phyloP scores from a whole-genome alignment of 345 rosid species.

The Linum lewisii region DNA sequence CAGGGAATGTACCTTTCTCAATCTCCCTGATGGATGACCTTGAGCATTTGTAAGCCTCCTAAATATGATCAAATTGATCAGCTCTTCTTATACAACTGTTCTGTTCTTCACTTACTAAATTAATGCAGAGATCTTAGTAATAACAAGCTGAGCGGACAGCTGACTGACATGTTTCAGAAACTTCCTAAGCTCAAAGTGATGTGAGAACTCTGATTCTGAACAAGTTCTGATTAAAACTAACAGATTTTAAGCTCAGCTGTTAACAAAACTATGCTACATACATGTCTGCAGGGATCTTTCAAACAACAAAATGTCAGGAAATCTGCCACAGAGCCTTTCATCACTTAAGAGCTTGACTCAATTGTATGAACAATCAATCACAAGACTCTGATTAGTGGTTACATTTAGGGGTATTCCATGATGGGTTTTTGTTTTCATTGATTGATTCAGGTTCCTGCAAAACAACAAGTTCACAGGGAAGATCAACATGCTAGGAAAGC shows the following conservation, averaged over 20 bases:
- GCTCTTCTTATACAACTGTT: too few relatives aligned
- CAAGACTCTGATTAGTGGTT: too few relatives aligned
- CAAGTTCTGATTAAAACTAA: too few relatives aligned
- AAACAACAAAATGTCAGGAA: conserved; percentile 52
- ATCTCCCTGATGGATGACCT: conserved; percentile 72
- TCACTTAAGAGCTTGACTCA: conserved; percentile 41
- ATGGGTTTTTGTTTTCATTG: neutral
- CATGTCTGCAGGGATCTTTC: conserved; percentile 64
- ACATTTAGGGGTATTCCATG: too few relatives aligned
- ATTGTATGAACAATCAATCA: conserved; percentile 40
- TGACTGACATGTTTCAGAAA: conserved; percentile 78
- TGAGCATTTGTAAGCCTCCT: conserved; percentile 44
- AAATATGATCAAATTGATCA: too few relatives aligned
- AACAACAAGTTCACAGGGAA: conserved; percentile 66
- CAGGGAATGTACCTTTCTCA: conserved; percentile 74
- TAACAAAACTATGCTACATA: neutral
- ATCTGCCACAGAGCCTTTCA: conserved; percentile 62
- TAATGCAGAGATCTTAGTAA: conserved; percentile 59
- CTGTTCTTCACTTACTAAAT: too few relatives aligned
- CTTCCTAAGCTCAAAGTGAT: conserved; percentile 52
- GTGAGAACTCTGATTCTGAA: conserved; percentile 29
- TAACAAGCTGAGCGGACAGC: conserved; percentile 65
- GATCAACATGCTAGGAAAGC: conserved; percentile 53
- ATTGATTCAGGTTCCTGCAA: conserved; percentile 73
- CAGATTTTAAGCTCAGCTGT: too few relatives aligned